phyloP scores from a whole-genome alignment of 1,284 basidiomycete genomes.

The Ganoderma sp. region DNA sequence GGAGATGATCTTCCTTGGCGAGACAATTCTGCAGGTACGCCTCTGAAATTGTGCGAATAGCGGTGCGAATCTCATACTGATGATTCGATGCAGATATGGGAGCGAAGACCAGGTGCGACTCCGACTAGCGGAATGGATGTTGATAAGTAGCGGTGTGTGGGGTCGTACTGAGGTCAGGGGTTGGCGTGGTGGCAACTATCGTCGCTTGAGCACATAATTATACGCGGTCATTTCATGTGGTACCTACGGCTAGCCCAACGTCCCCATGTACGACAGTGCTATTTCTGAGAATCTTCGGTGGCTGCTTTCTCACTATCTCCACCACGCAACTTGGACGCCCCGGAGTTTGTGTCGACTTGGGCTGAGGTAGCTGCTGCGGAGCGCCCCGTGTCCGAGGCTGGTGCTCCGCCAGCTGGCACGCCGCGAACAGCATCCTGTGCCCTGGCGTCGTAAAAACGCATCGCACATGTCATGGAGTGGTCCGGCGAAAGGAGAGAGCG shows the following conservation, averaged over 20 bases:
- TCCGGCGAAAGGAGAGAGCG: conserved; percentile 8
- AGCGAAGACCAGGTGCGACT: conserved; percentile 47
- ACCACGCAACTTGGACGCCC: background rate
- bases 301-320: background rate
- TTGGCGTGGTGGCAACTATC: background rate
- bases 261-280: background rate
- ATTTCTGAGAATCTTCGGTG: background rate
- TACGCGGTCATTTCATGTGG: background rate
- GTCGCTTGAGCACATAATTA: background rate
- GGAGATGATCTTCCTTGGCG: conserved; percentile 98
- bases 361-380: background rate
- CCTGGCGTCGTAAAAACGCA: conserved; percentile 12
- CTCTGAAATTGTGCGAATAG: background rate
- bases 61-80: conserved; percentile 4
- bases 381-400: conserved; percentile 13
- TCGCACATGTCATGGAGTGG: conserved; percentile 13
- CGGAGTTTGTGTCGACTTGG: conserved; percentile 13
- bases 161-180: background rate
- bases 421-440: conserved; percentile 3
- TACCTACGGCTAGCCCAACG: background rate
- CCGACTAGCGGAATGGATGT: conserved; percentile 37
- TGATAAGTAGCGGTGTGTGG: conserved; percentile 22
- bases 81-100: conserved; percentile 64
- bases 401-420: conserved; percentile 4
- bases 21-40: conserved; percentile 90